A percentile compares a stretch with the other conserved stretches of the same genome.
Conservation (phyloP, 164 flowering plant genomes). For the Hamamelis virginiana region DNA sequence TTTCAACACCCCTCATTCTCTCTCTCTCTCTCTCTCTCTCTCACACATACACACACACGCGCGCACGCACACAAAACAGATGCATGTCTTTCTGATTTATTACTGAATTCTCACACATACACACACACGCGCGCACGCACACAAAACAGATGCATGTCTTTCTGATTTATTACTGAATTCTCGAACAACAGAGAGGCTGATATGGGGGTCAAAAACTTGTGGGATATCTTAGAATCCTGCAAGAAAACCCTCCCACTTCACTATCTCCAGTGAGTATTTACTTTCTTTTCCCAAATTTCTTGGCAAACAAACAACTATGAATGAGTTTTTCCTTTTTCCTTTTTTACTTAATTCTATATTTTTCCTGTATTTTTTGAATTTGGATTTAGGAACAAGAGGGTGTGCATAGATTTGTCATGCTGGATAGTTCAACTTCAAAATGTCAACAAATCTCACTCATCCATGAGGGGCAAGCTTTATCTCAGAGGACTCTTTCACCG, state of each 20-base stretch:
- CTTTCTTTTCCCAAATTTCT: background rate
- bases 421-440: constrained; percentile 89
- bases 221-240: constrained; percentile 96
- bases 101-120: too few species aligned
- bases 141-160: too few species aligned
- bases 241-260: constrained; percentile 86
- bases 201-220: constrained; percentile 93
- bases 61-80: too few species aligned
- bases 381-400: constrained; percentile 73
- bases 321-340: background rate
- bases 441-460: constrained; percentile 47
- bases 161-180: too few species aligned
- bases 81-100: too few species aligned
- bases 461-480: constrained; percentile 57
- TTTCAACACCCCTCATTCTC: too few species aligned
- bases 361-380: background rate
- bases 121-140: too few species aligned
- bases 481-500: constrained; percentile 82
- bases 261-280: constrained; percentile 74
- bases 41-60: background rate
- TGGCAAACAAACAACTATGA: too few species aligned
- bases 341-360: constrained; percentile 1
- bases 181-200: background rate
- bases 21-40: background rate
- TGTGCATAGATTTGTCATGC: constrained; percentile 93